Base-by-base conservation (phyloP, 345 rosid genomes). In the Euphorbia tirucalli region DNA sequence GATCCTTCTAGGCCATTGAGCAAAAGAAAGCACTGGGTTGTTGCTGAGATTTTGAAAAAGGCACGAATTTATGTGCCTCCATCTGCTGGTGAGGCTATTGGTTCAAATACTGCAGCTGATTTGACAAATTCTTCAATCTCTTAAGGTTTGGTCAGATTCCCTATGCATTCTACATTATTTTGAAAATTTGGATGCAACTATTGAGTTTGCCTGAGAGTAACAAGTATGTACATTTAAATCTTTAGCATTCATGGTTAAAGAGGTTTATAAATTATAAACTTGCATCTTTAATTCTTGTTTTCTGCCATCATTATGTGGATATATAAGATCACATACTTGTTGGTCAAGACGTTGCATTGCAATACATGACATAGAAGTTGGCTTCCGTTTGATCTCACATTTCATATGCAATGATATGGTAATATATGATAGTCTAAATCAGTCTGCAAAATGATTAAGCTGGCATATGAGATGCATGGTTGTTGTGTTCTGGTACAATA, bases 1-100 rank as follows among this genome's bases (percentile, higher is more conserved):
- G 99, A 95, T 84, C 94, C 94, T 55, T 90, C 94, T n/a, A 88
- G 99, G 79, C 98, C 99, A 9, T 79, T 95, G 83, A 95, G 99
- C 85, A 92, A 89, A 82, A 85, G 70, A 73, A 95, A 95, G 93
- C 76, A 83, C 67, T 95, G 97, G 98, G 78, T 86, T 74, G 94
- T 95, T 66, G 90, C 98, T 55, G 97, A 95, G 71, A 89, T 94
- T 71, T 82, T 92, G 66, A 92, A 92, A 87, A 90, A 87, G 75
- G 96, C 98, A 31, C 84, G 87, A 28, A 85, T 92, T 50, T 92
- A 90, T 69, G 79, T 75, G 28, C 89, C 96, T 5, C 85, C 88
- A 28, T 67, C 86, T 0, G 70, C 73, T 27, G 50, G 4, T 35
- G 18, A 58, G 16, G 27, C 66, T 14, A 11, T 80, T 52, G 61